Percentiles rank a stretch among this genome's conserved stretches.
Evolutionary conservation across 2,329 filamentous ascomycete species (phyloP).

Genomic region (Ascochyta lentis): DNA sequence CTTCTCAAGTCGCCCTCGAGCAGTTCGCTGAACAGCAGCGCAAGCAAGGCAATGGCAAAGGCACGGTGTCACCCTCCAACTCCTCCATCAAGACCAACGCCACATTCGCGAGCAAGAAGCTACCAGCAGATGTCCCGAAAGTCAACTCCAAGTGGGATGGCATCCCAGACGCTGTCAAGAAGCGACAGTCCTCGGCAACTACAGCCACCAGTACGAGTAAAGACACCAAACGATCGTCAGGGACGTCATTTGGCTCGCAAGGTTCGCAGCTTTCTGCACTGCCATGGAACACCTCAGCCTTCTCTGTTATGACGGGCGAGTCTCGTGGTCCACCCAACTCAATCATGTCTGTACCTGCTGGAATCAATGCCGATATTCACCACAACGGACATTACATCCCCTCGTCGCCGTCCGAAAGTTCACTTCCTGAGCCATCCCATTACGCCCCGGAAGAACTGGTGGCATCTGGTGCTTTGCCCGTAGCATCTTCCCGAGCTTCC

Average conservation of each 20-base stretch:
- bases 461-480: constrained; percentile 23
- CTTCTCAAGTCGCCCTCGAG: constrained; percentile 55
- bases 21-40: constrained; percentile 55
- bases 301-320: constrained; percentile 34
- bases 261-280: constrained; percentile 15
- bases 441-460: constrained; percentile 36
- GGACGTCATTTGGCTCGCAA: constrained; percentile 24
- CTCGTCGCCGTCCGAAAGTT: constrained; percentile 30
- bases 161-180: constrained; percentile 52
- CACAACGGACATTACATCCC: constrained; percentile 12
- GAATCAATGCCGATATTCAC: constrained; percentile 14
- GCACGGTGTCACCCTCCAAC: constrained; percentile 20
- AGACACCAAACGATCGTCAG: constrained; percentile 22
- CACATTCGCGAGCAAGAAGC: constrained; percentile 49
- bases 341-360: constrained; percentile 29
- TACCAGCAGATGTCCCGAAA: constrained; percentile 58
- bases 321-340: constrained; percentile 42
- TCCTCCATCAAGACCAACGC: constrained; percentile 17
- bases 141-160: constrained; percentile 64
- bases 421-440: constrained; percentile 35
- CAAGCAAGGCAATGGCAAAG: constrained; percentile 45
- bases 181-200: constrained; percentile 21
- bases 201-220: constrained; percentile 18
- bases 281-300: constrained; percentile 24
- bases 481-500: background rate